phyloP scores from a whole-genome alignment of 495 filamentous ascomycete species.

The Aspergillus nanangensis region DNA sequence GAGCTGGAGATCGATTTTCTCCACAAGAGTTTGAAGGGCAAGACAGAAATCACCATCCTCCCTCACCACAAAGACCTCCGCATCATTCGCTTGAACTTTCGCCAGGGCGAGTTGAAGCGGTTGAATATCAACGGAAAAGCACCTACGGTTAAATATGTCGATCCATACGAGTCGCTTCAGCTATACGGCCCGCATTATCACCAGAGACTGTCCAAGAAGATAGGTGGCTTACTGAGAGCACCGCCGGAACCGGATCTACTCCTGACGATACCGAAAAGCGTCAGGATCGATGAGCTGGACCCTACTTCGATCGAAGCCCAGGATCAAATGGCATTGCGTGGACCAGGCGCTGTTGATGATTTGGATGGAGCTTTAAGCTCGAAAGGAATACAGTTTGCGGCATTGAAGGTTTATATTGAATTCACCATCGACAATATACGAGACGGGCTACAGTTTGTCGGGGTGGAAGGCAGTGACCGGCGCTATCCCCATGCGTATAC shows the following conservation, averaged over 20 bases:
- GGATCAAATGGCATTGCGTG: slow-evolving; percentile 39
- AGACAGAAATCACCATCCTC: slow-evolving; percentile 73
- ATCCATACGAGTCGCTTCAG: slow-evolving; percentile 65
- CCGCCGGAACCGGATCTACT: slow-evolving; percentile 55
- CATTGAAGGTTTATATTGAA: slow-evolving; percentile 61
- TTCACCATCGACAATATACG: slow-evolving; percentile 68
- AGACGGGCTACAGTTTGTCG: slow-evolving; percentile 90
- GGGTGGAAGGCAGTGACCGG: slow-evolving; percentile 67
- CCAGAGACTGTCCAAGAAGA: slow-evolving; percentile 61
- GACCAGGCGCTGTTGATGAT: slow-evolving; percentile 29
- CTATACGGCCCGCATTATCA: slow-evolving; percentile 78
- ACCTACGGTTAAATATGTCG: slow-evolving; percentile 55
- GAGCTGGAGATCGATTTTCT: slow-evolving; percentile 84
- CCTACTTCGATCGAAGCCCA: slow-evolving; percentile 51
- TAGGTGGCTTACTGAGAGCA: slow-evolving; percentile 58
- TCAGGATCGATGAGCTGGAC: slow-evolving; percentile 63
- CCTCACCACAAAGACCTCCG: slow-evolving; percentile 61
- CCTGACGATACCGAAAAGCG: slow-evolving; percentile 58
- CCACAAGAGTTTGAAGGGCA: slow-evolving; percentile 68
- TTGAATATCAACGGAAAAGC: slow-evolving; percentile 67
- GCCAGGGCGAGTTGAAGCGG: slow-evolving; percentile 71
- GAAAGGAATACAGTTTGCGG: slow-evolving; percentile 45
- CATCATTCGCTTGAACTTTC: slow-evolving; percentile 74
- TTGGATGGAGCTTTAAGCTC: slow-evolving; percentile 30
- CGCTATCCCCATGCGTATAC: slow-evolving; percentile 92